These are phyloP conservation scores for Ganoderma multipileum DNA, from an alignment of 1,284 basidiomycete species.

Conservation along the genomic window DNA sequence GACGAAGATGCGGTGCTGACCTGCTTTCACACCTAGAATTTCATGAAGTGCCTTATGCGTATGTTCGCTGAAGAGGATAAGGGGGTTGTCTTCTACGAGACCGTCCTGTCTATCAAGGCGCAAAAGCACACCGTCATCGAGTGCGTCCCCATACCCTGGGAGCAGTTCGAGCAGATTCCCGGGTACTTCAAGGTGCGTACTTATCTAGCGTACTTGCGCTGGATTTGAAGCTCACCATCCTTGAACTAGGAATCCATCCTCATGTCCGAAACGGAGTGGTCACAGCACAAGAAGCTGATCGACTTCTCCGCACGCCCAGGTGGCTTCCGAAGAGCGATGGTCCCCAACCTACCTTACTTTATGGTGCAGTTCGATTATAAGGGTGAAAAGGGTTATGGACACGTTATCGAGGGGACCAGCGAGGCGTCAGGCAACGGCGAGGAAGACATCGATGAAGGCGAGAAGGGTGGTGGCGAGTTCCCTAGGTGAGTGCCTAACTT, in stretches of 20 bases:
- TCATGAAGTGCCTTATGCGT: constrained; percentile 98
- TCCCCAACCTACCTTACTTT: constrained; percentile 97
- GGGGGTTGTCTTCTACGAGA: constrained; percentile 95
- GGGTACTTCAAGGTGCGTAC: constrained; percentile 86
- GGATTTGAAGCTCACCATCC: not conserved
- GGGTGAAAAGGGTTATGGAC: constrained; percentile 96
- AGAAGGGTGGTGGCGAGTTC: constrained; percentile 89
- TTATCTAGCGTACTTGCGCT: constrained; percentile 1
- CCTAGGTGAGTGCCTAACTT: constrained; percentile 66
- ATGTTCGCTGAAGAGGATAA: constrained; percentile 92
- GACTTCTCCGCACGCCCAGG: constrained; percentile 90
- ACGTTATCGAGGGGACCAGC: constrained; percentile 91
- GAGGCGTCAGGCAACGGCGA: constrained; percentile 71
- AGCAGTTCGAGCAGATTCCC: constrained; percentile 84
- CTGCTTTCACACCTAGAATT: constrained; percentile 70
- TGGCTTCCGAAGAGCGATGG: constrained; percentile 92
- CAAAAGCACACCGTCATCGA: constrained; percentile 95
- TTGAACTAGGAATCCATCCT: constrained; percentile 84
- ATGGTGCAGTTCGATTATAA: constrained; percentile 99
- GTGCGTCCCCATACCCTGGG: constrained; percentile 89
- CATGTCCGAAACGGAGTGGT: constrained; percentile 94
- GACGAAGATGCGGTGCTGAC: not conserved
- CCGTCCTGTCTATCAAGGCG: constrained; percentile 83
- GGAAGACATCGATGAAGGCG: constrained; percentile 80
- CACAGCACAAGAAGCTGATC: constrained; percentile 96